A percentile compares a stretch with the other conserved stretches of the same genome.
Conservation (phyloP, 2,329 filamentous ascomycete species). For the Fusarium lateritium region DNA sequence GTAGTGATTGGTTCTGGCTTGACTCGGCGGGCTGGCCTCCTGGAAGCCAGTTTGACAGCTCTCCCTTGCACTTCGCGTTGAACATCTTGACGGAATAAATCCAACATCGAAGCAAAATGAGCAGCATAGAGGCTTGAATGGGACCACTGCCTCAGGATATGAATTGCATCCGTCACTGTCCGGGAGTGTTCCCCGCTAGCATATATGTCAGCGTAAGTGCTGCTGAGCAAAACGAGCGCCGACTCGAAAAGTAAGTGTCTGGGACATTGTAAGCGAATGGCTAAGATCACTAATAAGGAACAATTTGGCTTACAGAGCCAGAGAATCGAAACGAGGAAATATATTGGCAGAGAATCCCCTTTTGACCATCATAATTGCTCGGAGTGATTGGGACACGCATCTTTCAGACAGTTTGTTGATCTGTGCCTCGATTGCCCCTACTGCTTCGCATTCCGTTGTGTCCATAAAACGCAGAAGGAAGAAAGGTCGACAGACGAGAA, state of each 20-base stretch:
- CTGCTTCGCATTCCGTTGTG: slow-evolving; percentile 41
- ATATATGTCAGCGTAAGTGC: slow-evolving; percentile 68
- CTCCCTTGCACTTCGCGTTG: not conserved
- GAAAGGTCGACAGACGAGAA: slow-evolving; percentile 75
- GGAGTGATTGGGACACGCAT: slow-evolving; percentile 43
- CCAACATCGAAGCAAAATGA: slow-evolving; percentile 65
- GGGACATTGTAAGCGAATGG: not conserved
- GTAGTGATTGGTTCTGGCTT: slow-evolving; percentile 4
- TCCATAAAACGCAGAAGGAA: slow-evolving; percentile 70
- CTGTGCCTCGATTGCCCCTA: slow-evolving; percentile 35
- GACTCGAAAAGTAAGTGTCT: slow-evolving; percentile 72
- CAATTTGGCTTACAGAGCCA: slow-evolving; percentile 65
- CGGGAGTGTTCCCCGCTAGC: slow-evolving; percentile 58
- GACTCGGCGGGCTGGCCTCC: not conserved
- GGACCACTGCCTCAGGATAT: slow-evolving; percentile 65
- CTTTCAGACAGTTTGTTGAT: slow-evolving; percentile 65
- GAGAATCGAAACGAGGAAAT: slow-evolving; percentile 67
- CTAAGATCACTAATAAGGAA: not conserved
- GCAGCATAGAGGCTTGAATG: slow-evolving; percentile 64
- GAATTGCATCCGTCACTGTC: slow-evolving; percentile 61
- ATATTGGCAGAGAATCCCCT: slow-evolving; percentile 60
- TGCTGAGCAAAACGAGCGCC: slow-evolving; percentile 68
- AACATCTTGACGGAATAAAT: slow-evolving; percentile 58
- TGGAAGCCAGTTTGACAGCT: not conserved
- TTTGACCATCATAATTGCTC: slow-evolving; percentile 64